Evolutionary conservation across 164 flowering plant species (phyloP).

Genomic region (Umbilicus rupestris): DNA sequence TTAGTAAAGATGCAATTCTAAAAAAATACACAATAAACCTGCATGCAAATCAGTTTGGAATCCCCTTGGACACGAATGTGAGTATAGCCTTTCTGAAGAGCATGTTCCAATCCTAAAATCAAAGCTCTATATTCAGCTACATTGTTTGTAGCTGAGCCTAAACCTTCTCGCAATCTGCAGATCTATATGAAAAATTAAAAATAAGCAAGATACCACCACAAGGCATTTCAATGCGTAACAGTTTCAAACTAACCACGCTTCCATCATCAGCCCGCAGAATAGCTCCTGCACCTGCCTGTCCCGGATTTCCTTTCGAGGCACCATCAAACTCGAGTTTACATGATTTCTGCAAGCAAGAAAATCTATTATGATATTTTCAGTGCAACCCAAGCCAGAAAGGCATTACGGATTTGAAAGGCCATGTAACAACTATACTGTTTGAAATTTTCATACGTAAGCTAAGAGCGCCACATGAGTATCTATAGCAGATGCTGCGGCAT

Average conservation of each 20-base stretch:
- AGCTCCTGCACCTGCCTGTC: slow-evolving; percentile 89
- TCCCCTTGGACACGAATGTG: slow-evolving; percentile 62
- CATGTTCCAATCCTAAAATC: slow-evolving; percentile 65
- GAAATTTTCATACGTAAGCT: not conserved
- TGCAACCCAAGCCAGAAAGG: not conserved
- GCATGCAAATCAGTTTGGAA: slow-evolving; percentile 74
- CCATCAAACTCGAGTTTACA: slow-evolving; percentile 90
- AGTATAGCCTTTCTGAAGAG: slow-evolving; percentile 59
- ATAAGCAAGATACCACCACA: slow-evolving; percentile 6
- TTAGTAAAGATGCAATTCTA: not conserved
- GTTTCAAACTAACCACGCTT: slow-evolving; percentile 37
- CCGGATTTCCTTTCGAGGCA: slow-evolving; percentile 96
- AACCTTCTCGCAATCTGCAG: slow-evolving; percentile 66
- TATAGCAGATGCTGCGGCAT: not conserved
- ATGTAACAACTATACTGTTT: not conserved
- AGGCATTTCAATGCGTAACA: not conserved
- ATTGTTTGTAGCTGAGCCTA: slow-evolving; percentile 64
- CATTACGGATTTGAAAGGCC: not conserved
- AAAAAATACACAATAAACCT: slow-evolving; percentile 35
- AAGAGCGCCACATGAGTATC: too few relatives aligned
- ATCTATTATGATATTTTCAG: slow-evolving; percentile 1
- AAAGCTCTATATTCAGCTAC: slow-evolving; percentile 75
- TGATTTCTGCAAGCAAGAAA: slow-evolving; percentile 26
- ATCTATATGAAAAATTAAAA: slow-evolving; percentile 30
- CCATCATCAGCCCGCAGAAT: slow-evolving; percentile 66